Evolutionary conservation across 805 yeast species (phyloP), one percentile per base, ranked within the genome.

Genomic region (Wickerhamiella domercqiae): DNA sequence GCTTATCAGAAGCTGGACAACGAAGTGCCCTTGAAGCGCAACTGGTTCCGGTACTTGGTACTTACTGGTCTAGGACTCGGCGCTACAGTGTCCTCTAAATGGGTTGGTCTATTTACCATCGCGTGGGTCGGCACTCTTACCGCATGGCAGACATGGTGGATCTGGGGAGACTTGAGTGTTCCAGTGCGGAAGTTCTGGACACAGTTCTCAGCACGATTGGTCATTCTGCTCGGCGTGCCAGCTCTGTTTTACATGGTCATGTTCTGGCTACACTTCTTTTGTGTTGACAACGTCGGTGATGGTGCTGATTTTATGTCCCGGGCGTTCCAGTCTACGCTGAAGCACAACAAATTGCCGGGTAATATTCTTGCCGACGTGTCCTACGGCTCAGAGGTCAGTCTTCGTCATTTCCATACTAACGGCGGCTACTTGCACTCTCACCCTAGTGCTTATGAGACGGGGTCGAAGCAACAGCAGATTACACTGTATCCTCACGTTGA

Each of bases 401-500:
- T 87, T 22, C 75, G 87, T 45, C 94, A 87, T 55, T 52, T 59
- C 20, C 66, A 70, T 38, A 72, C 81, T 1, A 52, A 73, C 37
- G 93, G 90, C 16, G 76, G 76, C 1, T 87, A 82, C 54, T 60
- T 87, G 43, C 93, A 83, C 55, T 79, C 94, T 1, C 87, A 82
- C 55, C 61, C 68, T 31, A 66, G 61, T 47, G 55, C 62, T 3
- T 83, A 80, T 55, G 70, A 71, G 36, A 56, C 69, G 2, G 93
- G 87, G 0, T 67, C 83, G 1, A 57, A 67, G 17, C 75, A 77
- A 51, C 94, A 83, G 56, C 87, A 81, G 56, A 82, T 87, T 17
- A 72, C 94, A 0, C 62, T 81, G 35, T 73, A 76, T 44, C 71
- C 72, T 15, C 71, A 64, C 50, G 68, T 67, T 45, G 68, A 66